phyloP scores from a whole-genome alignment of 805 yeast genomes.

The Citeromyces matritensis region DNA sequence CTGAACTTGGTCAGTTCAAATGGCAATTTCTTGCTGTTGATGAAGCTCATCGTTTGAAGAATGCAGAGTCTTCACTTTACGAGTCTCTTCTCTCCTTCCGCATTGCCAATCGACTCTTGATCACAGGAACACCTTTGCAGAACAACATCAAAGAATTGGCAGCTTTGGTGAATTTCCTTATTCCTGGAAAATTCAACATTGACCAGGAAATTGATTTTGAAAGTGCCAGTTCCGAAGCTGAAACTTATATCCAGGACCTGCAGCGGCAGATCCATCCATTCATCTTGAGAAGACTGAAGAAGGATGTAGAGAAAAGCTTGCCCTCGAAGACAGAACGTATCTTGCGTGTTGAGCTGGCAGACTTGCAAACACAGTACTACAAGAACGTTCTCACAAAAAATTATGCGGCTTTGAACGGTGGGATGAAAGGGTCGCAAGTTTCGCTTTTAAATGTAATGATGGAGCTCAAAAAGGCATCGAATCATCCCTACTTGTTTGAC shows the following conservation, averaged over 20 bases:
- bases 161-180: constrained; percentile 84
- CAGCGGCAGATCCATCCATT: constrained; percentile 83
- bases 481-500: constrained; percentile 92
- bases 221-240: constrained; percentile 76
- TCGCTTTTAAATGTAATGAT: constrained; percentile 86
- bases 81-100: constrained; percentile 76
- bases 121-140: constrained; percentile 97
- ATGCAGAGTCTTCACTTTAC: constrained; percentile 84
- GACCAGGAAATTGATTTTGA: constrained; percentile 95
- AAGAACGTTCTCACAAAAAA: constrained; percentile 87
- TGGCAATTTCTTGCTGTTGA: constrained; percentile 98
- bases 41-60: constrained; percentile 94
- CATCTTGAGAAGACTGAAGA: constrained; percentile 83
- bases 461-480: constrained; percentile 91
- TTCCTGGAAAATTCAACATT: constrained; percentile 87
- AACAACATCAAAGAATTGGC: constrained; percentile 92
- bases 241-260: constrained; percentile 71
- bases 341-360: constrained; percentile 87
- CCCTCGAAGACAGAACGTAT: constrained; percentile 96
- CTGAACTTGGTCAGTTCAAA: constrained; percentile 63
- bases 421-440: constrained; percentile 65
- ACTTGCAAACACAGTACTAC: constrained; percentile 88
- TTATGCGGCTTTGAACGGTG: constrained; percentile 82
- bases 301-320: constrained; percentile 92
- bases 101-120: constrained; percentile 70